These are phyloP conservation scores for Haberlea rhodopensis DNA, from an alignment of 257 asterid species.

Conservation along the genomic window DNA sequence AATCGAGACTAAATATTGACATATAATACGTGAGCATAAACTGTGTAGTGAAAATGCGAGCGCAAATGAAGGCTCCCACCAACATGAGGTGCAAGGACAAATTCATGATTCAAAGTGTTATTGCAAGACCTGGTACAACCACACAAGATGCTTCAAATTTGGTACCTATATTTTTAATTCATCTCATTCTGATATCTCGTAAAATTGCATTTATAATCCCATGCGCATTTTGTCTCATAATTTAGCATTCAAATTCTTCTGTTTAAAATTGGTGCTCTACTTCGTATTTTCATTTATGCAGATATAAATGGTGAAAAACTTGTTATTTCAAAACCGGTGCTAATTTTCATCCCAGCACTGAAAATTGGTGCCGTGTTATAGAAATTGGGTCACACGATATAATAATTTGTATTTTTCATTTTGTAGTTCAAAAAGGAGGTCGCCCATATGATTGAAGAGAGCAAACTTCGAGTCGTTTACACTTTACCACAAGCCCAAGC, in stretches of 20 bases:
- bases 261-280: neutral
- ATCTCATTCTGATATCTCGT: neutral
- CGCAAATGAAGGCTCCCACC: neutral
- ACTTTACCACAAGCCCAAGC: neutral
- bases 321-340: neutral
- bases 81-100: neutral
- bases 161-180: neutral
- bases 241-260: neutral
- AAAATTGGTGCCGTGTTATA: too few relatives aligned
- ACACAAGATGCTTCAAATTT: neutral
- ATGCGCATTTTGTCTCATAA: neutral
- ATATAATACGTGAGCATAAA: neutral
- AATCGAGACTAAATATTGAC: too few relatives aligned
- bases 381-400: neutral
- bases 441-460: neutral
- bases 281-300: too few relatives aligned
- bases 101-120: neutral
- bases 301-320: neutral
- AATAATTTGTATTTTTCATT: too few relatives aligned
- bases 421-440: neutral
- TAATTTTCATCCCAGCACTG: neutral
- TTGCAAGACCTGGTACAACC: neutral
- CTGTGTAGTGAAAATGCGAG: neutral
- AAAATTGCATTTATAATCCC: neutral
- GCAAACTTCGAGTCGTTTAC: neutral